phyloP scores from a whole-genome alignment of 306 rosid species.

The Hippophae tibetana region DNA sequence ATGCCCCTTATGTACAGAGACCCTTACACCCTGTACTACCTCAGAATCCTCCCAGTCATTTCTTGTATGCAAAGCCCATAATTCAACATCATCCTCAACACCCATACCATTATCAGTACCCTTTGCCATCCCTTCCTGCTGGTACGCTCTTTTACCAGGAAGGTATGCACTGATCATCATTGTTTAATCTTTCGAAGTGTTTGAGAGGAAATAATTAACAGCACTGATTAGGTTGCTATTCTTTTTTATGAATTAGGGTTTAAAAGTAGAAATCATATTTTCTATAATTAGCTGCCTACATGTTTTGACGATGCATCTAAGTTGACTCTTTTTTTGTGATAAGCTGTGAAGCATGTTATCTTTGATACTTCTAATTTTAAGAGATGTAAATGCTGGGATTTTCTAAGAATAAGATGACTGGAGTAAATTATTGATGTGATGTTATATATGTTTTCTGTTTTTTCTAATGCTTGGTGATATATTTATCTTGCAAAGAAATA shows the following conservation, averaged over 20 bases:
- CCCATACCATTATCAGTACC: slow-evolving; percentile 57
- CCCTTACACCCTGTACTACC: slow-evolving; percentile 56
- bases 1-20: slow-evolving; percentile 57
- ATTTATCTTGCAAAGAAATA: no score
- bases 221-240: no score
- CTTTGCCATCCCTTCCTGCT: slow-evolving; percentile 61
- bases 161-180: slow-evolving; percentile 33
- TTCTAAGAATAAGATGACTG: not conserved
- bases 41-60: slow-evolving; percentile 69
- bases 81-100: slow-evolving; percentile 70
- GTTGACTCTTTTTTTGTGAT: no score
- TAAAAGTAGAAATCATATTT: no score
- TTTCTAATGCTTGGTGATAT: no score
- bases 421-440: not conserved
- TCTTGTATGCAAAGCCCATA: slow-evolving; percentile 58
- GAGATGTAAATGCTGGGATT: not conserved
- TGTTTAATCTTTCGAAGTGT: no score
- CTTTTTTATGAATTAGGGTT: no score
- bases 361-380: not conserved
- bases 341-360: no score
- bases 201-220: no score
- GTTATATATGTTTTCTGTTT: not conserved
- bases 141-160: slow-evolving; percentile 81
- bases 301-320: no score
- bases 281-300: no score